phyloP scores from a whole-genome alignment of 2,329 filamentous ascomycete species.

The Capronia coronata region DNA sequence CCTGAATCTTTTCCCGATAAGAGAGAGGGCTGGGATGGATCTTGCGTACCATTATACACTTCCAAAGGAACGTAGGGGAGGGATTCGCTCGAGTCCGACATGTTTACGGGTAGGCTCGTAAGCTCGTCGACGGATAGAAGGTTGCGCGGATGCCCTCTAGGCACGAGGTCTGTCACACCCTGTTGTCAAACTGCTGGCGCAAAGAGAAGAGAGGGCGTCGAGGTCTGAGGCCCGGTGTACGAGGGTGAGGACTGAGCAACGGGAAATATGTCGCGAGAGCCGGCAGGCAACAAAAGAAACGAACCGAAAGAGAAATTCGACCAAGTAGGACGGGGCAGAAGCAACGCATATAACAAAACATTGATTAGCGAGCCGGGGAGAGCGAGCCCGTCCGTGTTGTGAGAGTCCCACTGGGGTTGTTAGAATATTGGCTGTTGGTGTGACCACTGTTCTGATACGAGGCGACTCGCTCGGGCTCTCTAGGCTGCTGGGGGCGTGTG shows the following conservation, averaged over 20 bases:
- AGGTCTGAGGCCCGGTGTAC: neutral
- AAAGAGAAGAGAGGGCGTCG: neutral
- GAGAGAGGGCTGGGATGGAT: neutral
- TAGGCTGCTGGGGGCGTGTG: neutral
- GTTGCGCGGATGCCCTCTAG: neutral
- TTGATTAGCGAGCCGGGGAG: neutral
- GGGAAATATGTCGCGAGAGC: neutral
- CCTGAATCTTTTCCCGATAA: neutral
- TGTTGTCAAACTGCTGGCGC: neutral
- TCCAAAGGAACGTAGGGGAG: conserved; percentile 23
- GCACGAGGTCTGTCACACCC: neutral
- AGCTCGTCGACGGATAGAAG: neutral
- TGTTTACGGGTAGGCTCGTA: conserved; percentile 27
- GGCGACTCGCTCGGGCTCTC: neutral
- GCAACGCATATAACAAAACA: conserved; percentile 16
- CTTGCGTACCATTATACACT: conserved; percentile 17
- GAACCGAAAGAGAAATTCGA: neutral
- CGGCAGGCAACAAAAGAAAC: neutral
- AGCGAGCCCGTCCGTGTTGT: neutral
- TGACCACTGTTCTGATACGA: neutral
- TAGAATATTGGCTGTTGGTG: neutral
- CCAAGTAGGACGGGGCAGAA: conserved; percentile 5
- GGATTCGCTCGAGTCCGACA: conserved; percentile 30
- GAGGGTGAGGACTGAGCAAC: neutral
- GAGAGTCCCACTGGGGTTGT: neutral